Base-by-base conservation (phyloP, 208 protist genomes). In the Ichthyophonus hoferi region DNA sequence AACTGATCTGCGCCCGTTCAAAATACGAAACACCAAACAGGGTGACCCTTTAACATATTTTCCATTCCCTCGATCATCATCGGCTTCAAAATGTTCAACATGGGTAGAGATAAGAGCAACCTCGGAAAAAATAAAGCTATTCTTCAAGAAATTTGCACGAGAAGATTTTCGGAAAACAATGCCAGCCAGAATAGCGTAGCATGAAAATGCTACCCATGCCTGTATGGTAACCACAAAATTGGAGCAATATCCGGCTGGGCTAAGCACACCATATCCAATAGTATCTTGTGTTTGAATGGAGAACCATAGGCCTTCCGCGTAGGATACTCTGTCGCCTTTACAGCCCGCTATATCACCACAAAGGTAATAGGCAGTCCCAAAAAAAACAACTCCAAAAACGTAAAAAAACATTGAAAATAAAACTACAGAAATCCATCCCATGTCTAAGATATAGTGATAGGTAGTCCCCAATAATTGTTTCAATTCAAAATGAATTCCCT, bases 221-320 rank as follows among this genome's bases (percentile, higher is more conserved):
- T 81, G 77, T 38, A 81, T 3, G 2, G n/a, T 38, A n/a, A 81
- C 34, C 34, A 38, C 77, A 38, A 14, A 81, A 38, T 81, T 81
- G 50, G 50, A 67, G n/a, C 77, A 14, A 12, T 3, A 14, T 34
- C 77, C 77, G 12, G 12, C 31, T 38, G 77, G 77, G 34, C 77
- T 81, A 12, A 81, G 77, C 2, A 81, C 77, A 81, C 77, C 77
- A 81, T 81, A 81, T 81, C 77, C 77, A 14, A 81, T 81, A 38
- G 77, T 81, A 38, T 81, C 77, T 38, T 81, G 77, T 38, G 77
- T 81, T 38, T 81, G 77, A 38, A 81, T 81, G 31, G 77, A 81
- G n/a, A 81, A 81, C 31, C 12, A 81, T 14, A 81, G 7, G 77
- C 77, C 12, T 14, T 81, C 77, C 77, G 7, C 77, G 7, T 34